A percentile compares a stretch with the other conserved stretches of the same genome.
Evolutionary conservation across 78 protist genomes (phyloP).

Genomic region (Pigoraptor vietnamica): DNA sequence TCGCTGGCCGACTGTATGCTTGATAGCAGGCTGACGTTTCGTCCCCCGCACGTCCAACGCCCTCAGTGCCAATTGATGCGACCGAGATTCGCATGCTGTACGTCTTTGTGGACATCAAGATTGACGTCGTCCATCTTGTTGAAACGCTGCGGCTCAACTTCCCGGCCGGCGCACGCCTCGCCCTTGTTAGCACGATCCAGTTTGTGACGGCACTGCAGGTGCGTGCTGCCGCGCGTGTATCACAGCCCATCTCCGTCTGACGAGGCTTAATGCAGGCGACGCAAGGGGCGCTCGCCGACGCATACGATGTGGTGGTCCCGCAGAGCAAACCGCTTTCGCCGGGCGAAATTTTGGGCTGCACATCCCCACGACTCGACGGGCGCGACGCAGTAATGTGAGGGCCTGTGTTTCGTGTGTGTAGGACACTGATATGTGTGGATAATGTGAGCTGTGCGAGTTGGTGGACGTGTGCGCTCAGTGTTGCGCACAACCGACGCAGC

Average conservation of each 20-base stretch:
- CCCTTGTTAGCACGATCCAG: slow-evolving; percentile 83
- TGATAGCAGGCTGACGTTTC: too few species aligned
- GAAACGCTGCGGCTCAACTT: slow-evolving; percentile 73
- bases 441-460: too few species aligned
- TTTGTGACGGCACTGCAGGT: slow-evolving; percentile 75
- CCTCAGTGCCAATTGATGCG: slow-evolving; percentile 57
- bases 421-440: too few species aligned
- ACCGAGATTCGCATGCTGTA: slow-evolving; percentile 68
- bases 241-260: too few species aligned
- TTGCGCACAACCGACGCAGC: background rate
- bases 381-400: slow-evolving; percentile 15
- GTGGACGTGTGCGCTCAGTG: too few species aligned
- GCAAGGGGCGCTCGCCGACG: slow-evolving; percentile 14
- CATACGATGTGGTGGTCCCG: slow-evolving; percentile 61
- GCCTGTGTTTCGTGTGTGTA: too few species aligned
- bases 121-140: slow-evolving; percentile 79
- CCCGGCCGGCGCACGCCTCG: slow-evolving; percentile 13
- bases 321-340: slow-evolving; percentile 90
- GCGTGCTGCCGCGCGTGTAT: too few species aligned
- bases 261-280: slow-evolving; percentile 38
- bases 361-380: slow-evolving; percentile 10
- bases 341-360: slow-evolving; percentile 82
- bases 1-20: too few species aligned
- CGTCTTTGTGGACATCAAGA: slow-evolving; percentile 87
- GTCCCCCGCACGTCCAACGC: too few species aligned